phyloP scores from a whole-genome alignment of 2,329 filamentous ascomycete genomes.

The Ceratocystis papillata region DNA sequence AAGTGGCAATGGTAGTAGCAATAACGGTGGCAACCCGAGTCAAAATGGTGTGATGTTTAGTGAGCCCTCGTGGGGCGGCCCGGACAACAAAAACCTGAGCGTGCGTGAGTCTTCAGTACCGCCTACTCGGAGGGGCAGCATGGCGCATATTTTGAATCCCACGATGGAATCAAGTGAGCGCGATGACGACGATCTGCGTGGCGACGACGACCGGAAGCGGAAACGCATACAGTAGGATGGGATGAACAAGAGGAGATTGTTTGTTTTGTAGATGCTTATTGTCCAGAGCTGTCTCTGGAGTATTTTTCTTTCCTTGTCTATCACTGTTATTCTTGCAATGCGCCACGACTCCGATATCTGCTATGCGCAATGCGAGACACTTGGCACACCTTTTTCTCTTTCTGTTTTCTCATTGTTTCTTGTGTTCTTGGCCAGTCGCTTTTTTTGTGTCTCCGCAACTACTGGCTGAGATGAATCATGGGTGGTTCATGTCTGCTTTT shows the following conservation, averaged over 20 bases:
- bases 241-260: neutral
- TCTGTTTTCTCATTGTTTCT: neutral
- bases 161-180: conserved; percentile 44
- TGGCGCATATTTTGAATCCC: conserved; percentile 54
- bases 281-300: neutral
- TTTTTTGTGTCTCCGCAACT: neutral
- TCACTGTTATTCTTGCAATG: conserved; percentile 10
- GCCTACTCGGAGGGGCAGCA: conserved; percentile 47
- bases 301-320: neutral
- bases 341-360: neutral
- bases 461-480: conserved; percentile 1
- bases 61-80: conserved; percentile 45
- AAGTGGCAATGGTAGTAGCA: conserved; percentile 33
- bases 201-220: conserved; percentile 51
- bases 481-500: conserved; percentile 1
- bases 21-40: conserved; percentile 30
- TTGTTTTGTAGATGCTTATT: no score
- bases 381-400: neutral
- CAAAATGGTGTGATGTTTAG: conserved; percentile 34
- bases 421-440: neutral
- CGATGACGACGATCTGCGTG: conserved; percentile 46
- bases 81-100: conserved; percentile 41
- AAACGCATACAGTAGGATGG: conserved; percentile 43
- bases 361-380: conserved; percentile 1
- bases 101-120: conserved; percentile 47